Evolutionary conservation across 805 yeast genomes (phyloP).

Genomic region (Candida yuanshanica): DNA sequence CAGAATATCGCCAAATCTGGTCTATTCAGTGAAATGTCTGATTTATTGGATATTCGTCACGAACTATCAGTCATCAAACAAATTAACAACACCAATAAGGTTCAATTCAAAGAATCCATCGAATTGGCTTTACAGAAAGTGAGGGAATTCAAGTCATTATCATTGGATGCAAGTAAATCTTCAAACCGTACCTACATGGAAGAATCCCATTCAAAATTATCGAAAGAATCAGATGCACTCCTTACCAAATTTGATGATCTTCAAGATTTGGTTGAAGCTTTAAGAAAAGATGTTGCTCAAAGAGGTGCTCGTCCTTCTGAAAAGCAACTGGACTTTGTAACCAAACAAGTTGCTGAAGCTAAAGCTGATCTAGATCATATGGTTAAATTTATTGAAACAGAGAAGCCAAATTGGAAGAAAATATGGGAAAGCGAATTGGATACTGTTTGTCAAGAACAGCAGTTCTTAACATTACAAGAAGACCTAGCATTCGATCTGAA

Average conservation of each 20-base stretch:
- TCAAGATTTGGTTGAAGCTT: slow-evolving; percentile 85
- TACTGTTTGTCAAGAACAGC: slow-evolving; percentile 89
- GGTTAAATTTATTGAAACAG: slow-evolving; percentile 57
- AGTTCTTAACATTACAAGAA: slow-evolving; percentile 84
- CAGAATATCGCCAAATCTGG: neutral
- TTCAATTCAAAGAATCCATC: slow-evolving; percentile 37
- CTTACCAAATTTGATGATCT: slow-evolving; percentile 82
- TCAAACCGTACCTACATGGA: slow-evolving; percentile 59
- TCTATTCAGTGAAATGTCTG: slow-evolving; percentile 16
- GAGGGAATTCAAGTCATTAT: slow-evolving; percentile 43
- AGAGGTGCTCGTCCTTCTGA: slow-evolving; percentile 80
- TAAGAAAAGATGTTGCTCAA: slow-evolving; percentile 86
- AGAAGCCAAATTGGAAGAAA: slow-evolving; percentile 80
- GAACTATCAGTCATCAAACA: slow-evolving; percentile 60
- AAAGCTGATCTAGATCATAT: slow-evolving; percentile 45
- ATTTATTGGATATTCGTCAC: slow-evolving; percentile 39
- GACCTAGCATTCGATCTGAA: slow-evolving; percentile 72
- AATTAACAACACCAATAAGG: slow-evolving; percentile 41
- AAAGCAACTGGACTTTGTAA: slow-evolving; percentile 62
- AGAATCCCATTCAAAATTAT: slow-evolving; percentile 63
- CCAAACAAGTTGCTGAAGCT: slow-evolving; percentile 60
- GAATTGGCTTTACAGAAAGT: slow-evolving; percentile 39
- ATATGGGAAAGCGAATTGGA: slow-evolving; percentile 91
- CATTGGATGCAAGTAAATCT: slow-evolving; percentile 33
- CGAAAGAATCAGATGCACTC: slow-evolving; percentile 68